Conservation (phyloP, 805 yeast genomes). For the Saturnispora halmiae region DNA sequence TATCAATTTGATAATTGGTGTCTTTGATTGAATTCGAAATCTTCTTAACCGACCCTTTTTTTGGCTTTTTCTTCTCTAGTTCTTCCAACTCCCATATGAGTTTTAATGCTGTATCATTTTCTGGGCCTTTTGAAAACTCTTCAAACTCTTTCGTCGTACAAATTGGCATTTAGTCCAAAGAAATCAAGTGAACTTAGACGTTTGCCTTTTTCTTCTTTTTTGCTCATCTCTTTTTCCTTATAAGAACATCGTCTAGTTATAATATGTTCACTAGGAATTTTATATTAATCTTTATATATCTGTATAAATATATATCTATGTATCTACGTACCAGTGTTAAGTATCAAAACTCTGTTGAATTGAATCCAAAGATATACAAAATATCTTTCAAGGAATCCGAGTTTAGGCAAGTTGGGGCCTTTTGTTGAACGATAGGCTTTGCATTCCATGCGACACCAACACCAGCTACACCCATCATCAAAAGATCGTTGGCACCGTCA, state of each 20-base stretch:
- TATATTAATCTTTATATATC: too few species aligned
- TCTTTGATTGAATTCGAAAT: slow-evolving; percentile 18
- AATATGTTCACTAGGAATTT: too few species aligned
- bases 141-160: neutral
- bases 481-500: slow-evolving; percentile 93
- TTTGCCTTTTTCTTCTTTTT: too few species aligned
- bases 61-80: slow-evolving; percentile 5
- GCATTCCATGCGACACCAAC: slow-evolving; percentile 97
- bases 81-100: slow-evolving; percentile 5
- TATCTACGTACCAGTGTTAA: too few species aligned
- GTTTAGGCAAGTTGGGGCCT: slow-evolving; percentile 79
- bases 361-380: slow-evolving; percentile 71
- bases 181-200: too few species aligned
- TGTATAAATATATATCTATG: too few species aligned
- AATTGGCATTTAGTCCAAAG: too few species aligned
- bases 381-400: slow-evolving; percentile 64
- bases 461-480: slow-evolving; percentile 88
- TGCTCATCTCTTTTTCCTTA: too few species aligned
- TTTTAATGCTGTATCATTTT: too few species aligned
- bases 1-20: slow-evolving; percentile 18
- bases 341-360: slow-evolving; percentile 42
- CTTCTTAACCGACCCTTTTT: slow-evolving; percentile 23
- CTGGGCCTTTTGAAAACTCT: neutral
- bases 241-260: too few species aligned
- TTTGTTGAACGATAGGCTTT: slow-evolving; percentile 78